phyloP scores from a whole-genome alignment of 1,284 basidiomycete species.

The Cutaneotrichosporon dermatis region DNA sequence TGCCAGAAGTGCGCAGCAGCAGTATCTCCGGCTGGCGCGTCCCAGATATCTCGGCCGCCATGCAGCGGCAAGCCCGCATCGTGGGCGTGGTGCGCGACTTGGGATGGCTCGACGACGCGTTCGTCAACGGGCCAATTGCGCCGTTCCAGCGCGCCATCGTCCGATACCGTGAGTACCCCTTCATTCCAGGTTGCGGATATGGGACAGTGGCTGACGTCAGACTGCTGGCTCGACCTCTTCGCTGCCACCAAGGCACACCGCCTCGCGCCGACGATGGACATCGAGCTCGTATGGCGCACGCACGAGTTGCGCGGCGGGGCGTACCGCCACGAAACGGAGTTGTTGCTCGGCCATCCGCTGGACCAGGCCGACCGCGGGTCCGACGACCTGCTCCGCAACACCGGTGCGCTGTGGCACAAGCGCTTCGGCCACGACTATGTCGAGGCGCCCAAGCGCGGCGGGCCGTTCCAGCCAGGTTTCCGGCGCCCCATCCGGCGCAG shows the following conservation, averaged over 20 bases:
- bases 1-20: not conserved
- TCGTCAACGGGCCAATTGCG: conserved; percentile 13
- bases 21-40: conserved; percentile 24
- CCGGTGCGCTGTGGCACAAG: conserved; percentile 26
- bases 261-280: conserved; percentile 34
- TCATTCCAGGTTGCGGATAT: not conserved
- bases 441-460: not conserved
- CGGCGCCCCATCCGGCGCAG: not conserved
- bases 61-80: conserved; percentile 33
- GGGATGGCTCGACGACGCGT: conserved; percentile 27
- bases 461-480: not conserved
- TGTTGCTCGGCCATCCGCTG: conserved; percentile 23
- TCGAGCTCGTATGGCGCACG: conserved; percentile 47
- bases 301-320: conserved; percentile 37
- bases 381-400: conserved; percentile 20
- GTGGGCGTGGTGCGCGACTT: conserved; percentile 25
- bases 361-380: conserved; percentile 19
- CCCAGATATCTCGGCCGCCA: conserved; percentile 29
- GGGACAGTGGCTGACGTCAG: conserved; percentile 7
- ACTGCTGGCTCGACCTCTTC: conserved; percentile 41
- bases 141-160: conserved; percentile 34
- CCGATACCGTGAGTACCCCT: conserved; percentile 30
- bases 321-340: conserved; percentile 29
- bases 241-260: conserved; percentile 16
- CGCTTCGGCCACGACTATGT: conserved; percentile 26